These are phyloP conservation scores for Physcomitrium patens DNA, from an alignment of 225 moss, liverwort and hornwort species.

Conservation along the genomic window DNA sequence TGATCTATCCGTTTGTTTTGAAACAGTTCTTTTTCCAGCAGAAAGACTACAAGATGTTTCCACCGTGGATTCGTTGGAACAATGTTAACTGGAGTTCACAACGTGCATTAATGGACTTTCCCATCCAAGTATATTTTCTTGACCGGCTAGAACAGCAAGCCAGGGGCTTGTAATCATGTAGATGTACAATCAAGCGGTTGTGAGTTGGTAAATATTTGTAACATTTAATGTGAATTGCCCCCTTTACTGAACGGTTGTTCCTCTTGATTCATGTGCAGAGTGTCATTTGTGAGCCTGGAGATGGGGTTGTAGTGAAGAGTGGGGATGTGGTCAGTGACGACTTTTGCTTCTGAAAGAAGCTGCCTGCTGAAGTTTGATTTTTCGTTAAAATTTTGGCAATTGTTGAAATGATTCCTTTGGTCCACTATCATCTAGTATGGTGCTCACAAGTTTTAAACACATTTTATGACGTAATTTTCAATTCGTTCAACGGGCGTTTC, in stretches of 20 bases:
- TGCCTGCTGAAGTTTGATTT: too few relatives aligned
- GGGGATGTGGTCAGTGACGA: slow-evolving; percentile 45
- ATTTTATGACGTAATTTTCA: too few relatives aligned
- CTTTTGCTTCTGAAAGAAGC: background rate
- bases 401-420: too few relatives aligned
- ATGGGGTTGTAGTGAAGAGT: slow-evolving; percentile 42
- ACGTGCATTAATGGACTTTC: slow-evolving; percentile 71
- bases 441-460: too few relatives aligned
- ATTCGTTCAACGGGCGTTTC: too few relatives aligned
- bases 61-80: slow-evolving; percentile 60
- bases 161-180: background rate
- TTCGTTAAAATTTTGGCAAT: too few relatives aligned
- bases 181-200: background rate
- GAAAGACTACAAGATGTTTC: slow-evolving; percentile 66
- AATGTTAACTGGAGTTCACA: slow-evolving; percentile 64
- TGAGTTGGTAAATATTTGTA: background rate
- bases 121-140: slow-evolving; percentile 53
- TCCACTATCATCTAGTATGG: too few relatives aligned
- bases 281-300: slow-evolving; percentile 67
- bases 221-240: background rate
- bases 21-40: slow-evolving; percentile 68
- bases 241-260: accelerated
- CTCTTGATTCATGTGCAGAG: slow-evolving; percentile 40
- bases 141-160: accelerated
- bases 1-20: background rate